Evolutionary conservation across 805 yeast genomes (phyloP).

Genomic region (Ogataea nonfermentans): DNA sequence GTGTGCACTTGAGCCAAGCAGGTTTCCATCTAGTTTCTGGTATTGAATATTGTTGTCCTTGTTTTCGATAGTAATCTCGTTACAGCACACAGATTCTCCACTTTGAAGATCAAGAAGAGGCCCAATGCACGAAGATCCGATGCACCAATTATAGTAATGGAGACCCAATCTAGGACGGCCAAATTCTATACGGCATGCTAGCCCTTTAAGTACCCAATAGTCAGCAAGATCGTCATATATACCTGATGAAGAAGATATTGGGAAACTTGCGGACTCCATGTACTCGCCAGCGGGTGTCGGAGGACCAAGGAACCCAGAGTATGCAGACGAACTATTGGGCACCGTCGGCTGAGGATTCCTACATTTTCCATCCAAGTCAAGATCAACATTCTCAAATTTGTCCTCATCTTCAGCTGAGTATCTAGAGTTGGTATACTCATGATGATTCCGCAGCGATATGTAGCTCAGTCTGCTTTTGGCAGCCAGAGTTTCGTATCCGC

Average conservation of each 20-base stretch:
- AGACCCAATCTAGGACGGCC: constrained; percentile 57
- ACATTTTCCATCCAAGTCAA: constrained; percentile 38
- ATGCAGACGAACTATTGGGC: constrained; percentile 1
- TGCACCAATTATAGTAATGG: constrained; percentile 57
- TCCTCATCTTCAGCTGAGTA: constrained; percentile 46
- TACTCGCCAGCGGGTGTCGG: constrained; percentile 1
- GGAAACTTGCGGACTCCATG: constrained; percentile 4
- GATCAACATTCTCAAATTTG: constrained; percentile 51
- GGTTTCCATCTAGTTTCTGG: constrained; percentile 23
- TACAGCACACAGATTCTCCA: constrained; percentile 36
- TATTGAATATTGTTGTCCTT: constrained; percentile 16
- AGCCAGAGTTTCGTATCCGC: constrained; percentile 14
- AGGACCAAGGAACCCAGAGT: constrained; percentile 3
- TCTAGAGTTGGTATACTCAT: constrained; percentile 12
- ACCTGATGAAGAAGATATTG: constrained; percentile 25
- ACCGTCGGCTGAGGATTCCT: constrained; percentile 4
- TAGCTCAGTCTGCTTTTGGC: constrained; percentile 22
- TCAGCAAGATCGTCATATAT: constrained; percentile 34
- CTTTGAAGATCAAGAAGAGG: constrained; percentile 32
- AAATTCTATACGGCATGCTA: constrained; percentile 34
- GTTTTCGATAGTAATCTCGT: constrained; percentile 25
- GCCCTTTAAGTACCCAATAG: constrained; percentile 33
- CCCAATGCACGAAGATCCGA: constrained; percentile 41
- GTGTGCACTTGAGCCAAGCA: constrained; percentile 25
- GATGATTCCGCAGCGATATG: constrained; percentile 28